A percentile compares a stretch with the other conserved stretches of the same genome.
phyloP scores from a whole-genome alignment of 495 filamentous ascomycete genomes.

The Penicillium canescens region DNA sequence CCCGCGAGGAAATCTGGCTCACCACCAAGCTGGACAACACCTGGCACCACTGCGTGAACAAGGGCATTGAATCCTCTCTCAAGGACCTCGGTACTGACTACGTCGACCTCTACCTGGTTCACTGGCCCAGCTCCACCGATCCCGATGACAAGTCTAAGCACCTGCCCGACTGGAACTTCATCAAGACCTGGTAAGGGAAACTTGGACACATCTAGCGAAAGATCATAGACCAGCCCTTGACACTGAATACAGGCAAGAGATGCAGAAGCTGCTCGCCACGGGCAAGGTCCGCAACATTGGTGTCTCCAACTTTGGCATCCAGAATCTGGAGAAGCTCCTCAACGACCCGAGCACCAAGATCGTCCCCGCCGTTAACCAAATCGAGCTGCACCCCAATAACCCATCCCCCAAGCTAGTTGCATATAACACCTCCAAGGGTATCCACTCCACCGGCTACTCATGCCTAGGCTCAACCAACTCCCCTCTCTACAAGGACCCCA shows the following conservation, averaged over 20 bases:
- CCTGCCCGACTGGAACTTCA: slow-evolving; percentile 72
- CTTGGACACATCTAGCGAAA: too few relatives aligned
- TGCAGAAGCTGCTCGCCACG: slow-evolving; percentile 78
- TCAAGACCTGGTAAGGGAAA: slow-evolving; percentile 61
- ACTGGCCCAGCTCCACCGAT: slow-evolving; percentile 73
- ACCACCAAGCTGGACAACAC: slow-evolving; percentile 88
- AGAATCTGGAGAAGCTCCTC: slow-evolving; percentile 58
- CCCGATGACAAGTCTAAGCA: slow-evolving; percentile 57
- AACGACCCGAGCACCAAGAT: slow-evolving; percentile 58
- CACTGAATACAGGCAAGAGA: slow-evolving; percentile 48
- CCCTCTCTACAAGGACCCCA: slow-evolving; percentile 57
- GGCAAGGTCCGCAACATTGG: slow-evolving; percentile 77
- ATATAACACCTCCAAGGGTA: slow-evolving; percentile 67
- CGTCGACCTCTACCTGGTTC: slow-evolving; percentile 83
- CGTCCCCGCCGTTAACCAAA: slow-evolving; percentile 85
- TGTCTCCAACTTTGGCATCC: slow-evolving; percentile 63
- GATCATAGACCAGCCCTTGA: too few relatives aligned
- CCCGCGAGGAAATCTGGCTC: slow-evolving; percentile 79
- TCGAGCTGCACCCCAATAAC: slow-evolving; percentile 86
- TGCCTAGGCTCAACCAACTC: slow-evolving; percentile 63
- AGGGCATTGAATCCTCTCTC: slow-evolving; percentile 69
- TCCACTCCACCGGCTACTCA: slow-evolving; percentile 68
- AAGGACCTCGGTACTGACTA: slow-evolving; percentile 72
- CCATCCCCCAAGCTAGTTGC: slow-evolving; percentile 77
- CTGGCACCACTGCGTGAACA: slow-evolving; percentile 69